Percentiles rank a stretch among this genome's conserved stretches.
Evolutionary conservation across 768 basidiomycete species (phyloP).

Genomic region (Mycena metata): DNA sequence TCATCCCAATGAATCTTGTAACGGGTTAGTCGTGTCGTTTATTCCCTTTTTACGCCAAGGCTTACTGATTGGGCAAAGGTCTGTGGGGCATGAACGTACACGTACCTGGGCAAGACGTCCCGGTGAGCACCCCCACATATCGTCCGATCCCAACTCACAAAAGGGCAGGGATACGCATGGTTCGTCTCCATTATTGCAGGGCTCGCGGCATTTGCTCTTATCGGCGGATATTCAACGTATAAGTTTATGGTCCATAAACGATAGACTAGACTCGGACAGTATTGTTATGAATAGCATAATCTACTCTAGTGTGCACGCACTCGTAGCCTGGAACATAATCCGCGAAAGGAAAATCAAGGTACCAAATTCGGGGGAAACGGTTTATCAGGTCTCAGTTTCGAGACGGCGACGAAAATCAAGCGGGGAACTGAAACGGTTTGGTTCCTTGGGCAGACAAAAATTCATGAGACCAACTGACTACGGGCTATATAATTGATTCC

Average conservation of each 20-base stretch:
- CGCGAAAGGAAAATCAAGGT: not conserved
- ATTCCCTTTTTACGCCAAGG: not conserved
- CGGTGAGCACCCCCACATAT: constrained; percentile 49
- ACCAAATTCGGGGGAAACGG: not conserved
- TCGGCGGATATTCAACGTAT: constrained; percentile 87
- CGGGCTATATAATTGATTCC: not conserved
- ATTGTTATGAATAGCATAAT: no score
- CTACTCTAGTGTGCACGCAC: no score
- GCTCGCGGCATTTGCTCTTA: constrained; percentile 83
- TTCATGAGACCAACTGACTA: no score
- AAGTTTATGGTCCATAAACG: constrained; percentile 73
- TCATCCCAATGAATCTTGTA: constrained; percentile 97
- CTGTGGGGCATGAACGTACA: constrained; percentile 99
- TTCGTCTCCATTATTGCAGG: constrained; percentile 88
- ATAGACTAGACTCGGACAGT: constrained; percentile 15
- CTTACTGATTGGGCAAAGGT: constrained; percentile 55
- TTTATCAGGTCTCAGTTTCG: no score
- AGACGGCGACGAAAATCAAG: no score
- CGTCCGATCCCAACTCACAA: not conserved
- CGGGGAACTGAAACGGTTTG: no score
- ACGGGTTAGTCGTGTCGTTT: constrained; percentile 69
- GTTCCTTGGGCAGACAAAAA: no score
- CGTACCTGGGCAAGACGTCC: constrained; percentile 86
- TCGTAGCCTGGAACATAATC: no score
- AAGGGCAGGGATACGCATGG: constrained; percentile 74